These are phyloP conservation scores for Beauveria varroae DNA, from an alignment of 2,329 filamentous ascomycete genomes.

Conservation along the genomic window DNA sequence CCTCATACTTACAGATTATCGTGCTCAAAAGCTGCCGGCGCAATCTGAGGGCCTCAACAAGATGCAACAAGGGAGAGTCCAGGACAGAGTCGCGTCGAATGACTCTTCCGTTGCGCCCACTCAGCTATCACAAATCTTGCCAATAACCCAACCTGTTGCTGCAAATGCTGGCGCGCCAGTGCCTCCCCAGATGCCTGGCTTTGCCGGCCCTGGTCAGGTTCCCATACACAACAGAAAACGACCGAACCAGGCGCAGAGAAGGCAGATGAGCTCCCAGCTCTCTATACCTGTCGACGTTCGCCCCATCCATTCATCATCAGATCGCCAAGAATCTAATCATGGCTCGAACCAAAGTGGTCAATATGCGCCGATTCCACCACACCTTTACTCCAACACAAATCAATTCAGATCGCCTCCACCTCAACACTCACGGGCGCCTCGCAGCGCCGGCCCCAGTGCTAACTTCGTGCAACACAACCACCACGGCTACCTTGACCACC, in stretches of 20 bases:
- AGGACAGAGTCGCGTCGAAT: conserved; percentile 27
- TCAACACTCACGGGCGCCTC: not conserved
- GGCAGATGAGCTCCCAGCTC: conserved; percentile 54
- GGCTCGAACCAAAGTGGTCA: conserved; percentile 13
- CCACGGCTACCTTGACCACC: not conserved
- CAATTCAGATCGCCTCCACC: not conserved
- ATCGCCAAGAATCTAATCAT: conserved; percentile 24
- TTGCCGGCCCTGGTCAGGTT: not conserved
- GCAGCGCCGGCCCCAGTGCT: not conserved
- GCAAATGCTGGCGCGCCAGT: not conserved
- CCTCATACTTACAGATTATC: no score
- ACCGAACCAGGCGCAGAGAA: conserved; percentile 55
- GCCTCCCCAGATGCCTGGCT: not conserved
- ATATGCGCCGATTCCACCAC: not conserved
- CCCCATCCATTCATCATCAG: conserved; percentile 21
- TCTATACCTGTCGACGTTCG: conserved; percentile 48
- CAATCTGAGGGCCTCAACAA: not conserved
- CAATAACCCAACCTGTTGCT: not conserved
- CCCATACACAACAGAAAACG: conserved; percentile 33
- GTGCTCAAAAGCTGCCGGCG: not conserved
- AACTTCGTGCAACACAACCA: not conserved
- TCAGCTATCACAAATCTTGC: not conserved
- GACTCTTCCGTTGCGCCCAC: conserved; percentile 29
- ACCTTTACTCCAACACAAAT: not conserved
- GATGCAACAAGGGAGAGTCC: not conserved